Evolutionary conservation across 139 green algal species (phyloP).

Genomic region (Desmodesmus armatus): DNA sequence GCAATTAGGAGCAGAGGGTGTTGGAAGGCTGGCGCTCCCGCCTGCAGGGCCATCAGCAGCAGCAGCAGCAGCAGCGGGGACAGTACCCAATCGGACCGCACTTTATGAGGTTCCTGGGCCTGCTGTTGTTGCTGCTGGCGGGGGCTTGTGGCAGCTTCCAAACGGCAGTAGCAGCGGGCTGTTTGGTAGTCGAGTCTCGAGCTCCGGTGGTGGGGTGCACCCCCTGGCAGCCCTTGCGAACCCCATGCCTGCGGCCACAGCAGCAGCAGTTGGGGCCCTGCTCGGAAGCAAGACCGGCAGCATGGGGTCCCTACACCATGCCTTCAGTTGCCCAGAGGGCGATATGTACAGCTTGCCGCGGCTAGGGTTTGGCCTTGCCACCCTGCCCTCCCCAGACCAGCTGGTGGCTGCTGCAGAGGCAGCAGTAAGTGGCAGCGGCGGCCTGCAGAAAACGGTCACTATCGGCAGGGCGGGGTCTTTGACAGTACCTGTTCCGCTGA

Average conservation of each 20-base stretch:
- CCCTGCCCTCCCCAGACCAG: conserved; percentile 17
- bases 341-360: conserved; percentile 32
- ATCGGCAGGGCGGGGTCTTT: no score
- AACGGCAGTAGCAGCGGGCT: neutral
- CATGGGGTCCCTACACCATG: neutral
- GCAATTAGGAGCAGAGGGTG: no score
- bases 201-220: no score
- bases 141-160: neutral
- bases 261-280: neutral
- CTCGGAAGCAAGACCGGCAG: neutral
- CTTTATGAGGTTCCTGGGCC: no score
- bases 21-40: no score
- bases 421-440: neutral
- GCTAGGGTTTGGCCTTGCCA: conserved; percentile 26
- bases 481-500: no score
- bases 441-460: no score
- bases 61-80: conserved; percentile 3
- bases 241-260: neutral
- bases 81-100: no score
- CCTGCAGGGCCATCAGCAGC: neutral
- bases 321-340: no score
- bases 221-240: no score
- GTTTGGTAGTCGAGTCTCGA: no score
- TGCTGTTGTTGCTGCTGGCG: no score
- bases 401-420: conserved; percentile 26